These are phyloP conservation scores for Niebla homalea DNA, from an alignment of 495 filamentous ascomycete species.

Conservation along the genomic window DNA sequence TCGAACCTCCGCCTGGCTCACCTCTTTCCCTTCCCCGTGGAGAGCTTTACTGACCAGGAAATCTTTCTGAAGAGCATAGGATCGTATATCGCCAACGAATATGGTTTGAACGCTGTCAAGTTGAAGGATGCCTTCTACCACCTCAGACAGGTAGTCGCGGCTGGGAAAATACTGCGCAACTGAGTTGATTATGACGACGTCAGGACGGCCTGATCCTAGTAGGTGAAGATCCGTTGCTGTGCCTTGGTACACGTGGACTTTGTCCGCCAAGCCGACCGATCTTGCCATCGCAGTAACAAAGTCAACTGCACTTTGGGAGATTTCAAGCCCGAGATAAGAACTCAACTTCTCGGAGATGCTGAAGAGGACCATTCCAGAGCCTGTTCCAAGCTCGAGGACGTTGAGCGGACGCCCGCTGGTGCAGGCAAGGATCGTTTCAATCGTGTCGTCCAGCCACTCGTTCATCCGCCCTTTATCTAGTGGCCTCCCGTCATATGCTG, in stretches of 20 bases:
- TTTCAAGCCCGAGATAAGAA: constrained; percentile 14
- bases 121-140: constrained; percentile 6
- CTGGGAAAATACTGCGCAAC: not conserved
- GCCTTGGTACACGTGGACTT: not conserved
- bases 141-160: constrained; percentile 6
- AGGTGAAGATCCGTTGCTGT: not conserved
- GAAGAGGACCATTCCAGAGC: constrained; percentile 16
- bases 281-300: not conserved
- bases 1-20: not conserved
- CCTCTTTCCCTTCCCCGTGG: not conserved
- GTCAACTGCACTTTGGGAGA: not conserved
- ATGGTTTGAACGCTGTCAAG: constrained; percentile 4
- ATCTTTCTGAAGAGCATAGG: constrained; percentile 10
- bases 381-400: constrained; percentile 15
- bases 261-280: not conserved
- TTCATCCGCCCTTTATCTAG: not conserved
- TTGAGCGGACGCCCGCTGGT: not conserved
- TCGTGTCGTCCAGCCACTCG: not conserved
- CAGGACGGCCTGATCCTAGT: not conserved
- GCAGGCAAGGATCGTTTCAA: not conserved
- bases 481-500: not conserved
- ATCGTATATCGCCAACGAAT: constrained; percentile 16
- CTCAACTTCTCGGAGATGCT: constrained; percentile 3
- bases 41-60: constrained; percentile 3
- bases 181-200: not conserved